Conservation (phyloP, 2,329 filamentous ascomycete genomes). For the Penicillium sp. region DNA sequence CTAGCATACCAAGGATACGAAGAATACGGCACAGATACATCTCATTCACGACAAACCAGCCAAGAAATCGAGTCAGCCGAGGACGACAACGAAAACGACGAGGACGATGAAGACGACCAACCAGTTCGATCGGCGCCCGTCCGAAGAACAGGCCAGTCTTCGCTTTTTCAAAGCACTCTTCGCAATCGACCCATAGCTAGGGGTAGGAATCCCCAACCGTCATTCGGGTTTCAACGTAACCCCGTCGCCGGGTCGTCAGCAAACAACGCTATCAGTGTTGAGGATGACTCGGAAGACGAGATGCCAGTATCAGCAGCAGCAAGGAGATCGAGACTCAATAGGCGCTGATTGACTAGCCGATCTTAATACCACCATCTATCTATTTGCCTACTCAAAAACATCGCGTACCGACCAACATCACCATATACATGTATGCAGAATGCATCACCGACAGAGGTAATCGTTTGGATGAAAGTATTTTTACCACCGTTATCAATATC, state of each 20-base stretch:
- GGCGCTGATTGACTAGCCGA: constrained; percentile 4
- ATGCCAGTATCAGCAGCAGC: constrained; percentile 11
- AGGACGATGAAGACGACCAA: constrained; percentile 17
- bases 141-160: constrained; percentile 4
- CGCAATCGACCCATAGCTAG: constrained; percentile 10
- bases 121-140: constrained; percentile 11
- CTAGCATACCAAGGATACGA: constrained; percentile 12
- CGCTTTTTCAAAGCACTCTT: not conserved
- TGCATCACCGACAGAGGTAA: not conserved
- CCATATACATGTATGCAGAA: not conserved
- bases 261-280: constrained; percentile 22
- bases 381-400: not conserved
- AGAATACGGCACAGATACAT: constrained; percentile 18
- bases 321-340: constrained; percentile 20
- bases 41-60: constrained; percentile 11
- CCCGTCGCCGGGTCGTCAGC: constrained; percentile 18
- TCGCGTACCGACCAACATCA: not conserved
- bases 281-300: constrained; percentile 28
- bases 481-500: not conserved
- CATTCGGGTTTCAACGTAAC: not conserved
- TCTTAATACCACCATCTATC: not conserved
- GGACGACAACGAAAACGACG: not conserved
- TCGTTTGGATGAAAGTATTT: not conserved
- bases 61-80: constrained; percentile 1
- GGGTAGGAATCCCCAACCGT: not conserved